Evolutionary conservation across 2,329 filamentous ascomycete genomes (phyloP).

Genomic region (Alternaria incomplexa): DNA sequence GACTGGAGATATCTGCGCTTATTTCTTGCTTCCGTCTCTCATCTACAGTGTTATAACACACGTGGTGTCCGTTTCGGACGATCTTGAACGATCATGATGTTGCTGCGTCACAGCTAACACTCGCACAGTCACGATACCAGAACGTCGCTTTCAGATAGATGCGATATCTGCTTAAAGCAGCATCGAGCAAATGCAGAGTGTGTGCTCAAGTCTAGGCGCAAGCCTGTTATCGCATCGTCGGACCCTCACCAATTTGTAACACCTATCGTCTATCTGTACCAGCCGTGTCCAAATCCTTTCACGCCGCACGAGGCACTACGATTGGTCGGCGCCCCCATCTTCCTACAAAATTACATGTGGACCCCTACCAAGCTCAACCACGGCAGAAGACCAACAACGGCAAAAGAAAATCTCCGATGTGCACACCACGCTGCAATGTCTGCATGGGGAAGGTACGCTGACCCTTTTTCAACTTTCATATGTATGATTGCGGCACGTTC

Average conservation of each 20-base stretch:
- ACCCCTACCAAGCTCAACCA: not conserved
- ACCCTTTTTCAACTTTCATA: not conserved
- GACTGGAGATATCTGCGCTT: not conserved
- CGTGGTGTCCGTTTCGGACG: not conserved
- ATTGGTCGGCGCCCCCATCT: not conserved
- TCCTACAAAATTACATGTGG: conserved; percentile 1
- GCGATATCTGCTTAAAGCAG: not conserved
- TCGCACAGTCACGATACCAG: not conserved
- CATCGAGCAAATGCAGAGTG: not conserved
- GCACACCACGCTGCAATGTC: not conserved
- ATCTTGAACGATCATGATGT: not conserved
- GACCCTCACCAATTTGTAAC: not conserved
- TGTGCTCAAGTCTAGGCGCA: not conserved
- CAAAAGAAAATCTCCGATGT: not conserved
- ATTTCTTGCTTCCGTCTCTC: not conserved
- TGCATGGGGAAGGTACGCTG: not conserved
- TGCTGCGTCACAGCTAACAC: not conserved
- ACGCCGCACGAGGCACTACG: not conserved
- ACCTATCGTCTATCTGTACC: not conserved
- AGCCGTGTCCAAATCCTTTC: not conserved
- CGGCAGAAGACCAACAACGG: not conserved
- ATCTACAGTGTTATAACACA: not conserved
- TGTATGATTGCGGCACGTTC: not conserved
- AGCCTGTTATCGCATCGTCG: not conserved
- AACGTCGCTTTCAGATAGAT: not conserved